Percentiles rank a stretch among this genome's conserved stretches.
Evolutionary conservation across 352 stramenopile species (phyloP).

Genomic region (Globisporangium irregulare): DNA sequence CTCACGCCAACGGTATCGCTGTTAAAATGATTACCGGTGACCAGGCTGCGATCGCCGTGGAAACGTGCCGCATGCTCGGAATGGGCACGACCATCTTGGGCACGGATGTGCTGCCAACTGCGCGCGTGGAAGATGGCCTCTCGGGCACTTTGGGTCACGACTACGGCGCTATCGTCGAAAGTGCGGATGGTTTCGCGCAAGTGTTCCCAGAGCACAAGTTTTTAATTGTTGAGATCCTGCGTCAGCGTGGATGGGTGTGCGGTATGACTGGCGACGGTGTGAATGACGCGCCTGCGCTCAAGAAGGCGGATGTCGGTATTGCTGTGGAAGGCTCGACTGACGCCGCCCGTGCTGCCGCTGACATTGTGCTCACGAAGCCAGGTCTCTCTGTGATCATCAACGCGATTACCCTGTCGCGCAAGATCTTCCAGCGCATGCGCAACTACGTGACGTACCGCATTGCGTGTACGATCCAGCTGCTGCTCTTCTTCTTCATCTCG

Average conservation of each 20-base stretch:
- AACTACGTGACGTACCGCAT: slow-evolving; percentile 95
- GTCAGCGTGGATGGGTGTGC: slow-evolving; percentile 66
- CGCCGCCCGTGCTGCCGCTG: slow-evolving; percentile 86
- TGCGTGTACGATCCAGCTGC: slow-evolving; percentile 88
- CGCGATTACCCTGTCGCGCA: slow-evolving; percentile 86
- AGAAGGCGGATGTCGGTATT: slow-evolving; percentile 74
- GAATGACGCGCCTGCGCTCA: slow-evolving; percentile 64
- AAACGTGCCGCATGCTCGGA: slow-evolving; percentile 90
- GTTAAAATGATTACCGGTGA: slow-evolving; percentile 98
- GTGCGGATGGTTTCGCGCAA: slow-evolving; percentile 93
- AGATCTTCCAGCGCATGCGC: slow-evolving; percentile 93
- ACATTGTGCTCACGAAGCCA: slow-evolving; percentile 93
- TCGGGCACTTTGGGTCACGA: slow-evolving; percentile 49
- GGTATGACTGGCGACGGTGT: slow-evolving; percentile 82
- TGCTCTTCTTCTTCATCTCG: slow-evolving; percentile 94
- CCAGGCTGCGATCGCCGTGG: slow-evolving; percentile 90
- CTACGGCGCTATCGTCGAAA: slow-evolving; percentile 87
- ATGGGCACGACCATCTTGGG: slow-evolving; percentile 88
- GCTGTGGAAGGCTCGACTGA: slow-evolving; percentile 85
- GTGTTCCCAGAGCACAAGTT: slow-evolving; percentile 93
- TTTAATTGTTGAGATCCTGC: slow-evolving; percentile 86
- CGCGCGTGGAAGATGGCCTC: slow-evolving; percentile 58
- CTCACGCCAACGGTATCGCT: slow-evolving; percentile 89
- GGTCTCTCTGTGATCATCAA: slow-evolving; percentile 92
- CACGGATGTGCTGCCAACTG: slow-evolving; percentile 65